Percentiles rank a stretch among this genome's conserved stretches.
Conservation (phyloP, 2,329 filamentous ascomycete genomes). For the Microsporum canis region DNA sequence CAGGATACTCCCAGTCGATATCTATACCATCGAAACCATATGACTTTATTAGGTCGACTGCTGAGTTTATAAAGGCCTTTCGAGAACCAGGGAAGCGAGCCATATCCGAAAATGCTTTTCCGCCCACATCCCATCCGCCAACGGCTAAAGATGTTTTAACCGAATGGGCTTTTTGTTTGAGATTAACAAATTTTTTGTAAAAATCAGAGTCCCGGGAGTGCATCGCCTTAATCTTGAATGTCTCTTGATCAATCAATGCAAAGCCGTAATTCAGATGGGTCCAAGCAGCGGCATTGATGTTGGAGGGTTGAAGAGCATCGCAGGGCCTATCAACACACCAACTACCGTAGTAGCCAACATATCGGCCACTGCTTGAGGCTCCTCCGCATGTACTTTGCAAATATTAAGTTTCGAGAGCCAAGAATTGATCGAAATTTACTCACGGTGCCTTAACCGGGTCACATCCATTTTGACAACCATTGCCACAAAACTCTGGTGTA, state of each 20-base stretch:
- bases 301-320: neutral
- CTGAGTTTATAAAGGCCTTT: slow-evolving; percentile 3
- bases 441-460: neutral
- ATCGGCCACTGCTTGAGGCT: neutral
- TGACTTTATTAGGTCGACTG: slow-evolving; percentile 5
- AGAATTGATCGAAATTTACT: too few species aligned
- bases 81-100: neutral
- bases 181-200: slow-evolving; percentile 18
- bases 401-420: too few species aligned
- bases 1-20: slow-evolving; percentile 17
- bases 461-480: neutral
- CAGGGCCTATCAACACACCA: slow-evolving; percentile 20
- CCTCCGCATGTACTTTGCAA: too few species aligned
- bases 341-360: slow-evolving; percentile 29
- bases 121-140: slow-evolving; percentile 19
- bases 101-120: slow-evolving; percentile 12
- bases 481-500: neutral
- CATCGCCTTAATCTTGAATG: slow-evolving; percentile 20
- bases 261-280: slow-evolving; percentile 29
- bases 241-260: slow-evolving; percentile 28
- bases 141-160: slow-evolving; percentile 21
- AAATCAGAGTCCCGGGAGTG: slow-evolving; percentile 12
- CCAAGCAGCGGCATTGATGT: slow-evolving; percentile 10
- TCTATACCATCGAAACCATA: slow-evolving; percentile 13
- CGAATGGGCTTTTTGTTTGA: slow-evolving; percentile 23